Evolutionary conservation across 768 basidiomycete genomes (phyloP).

Genomic region (Trichaptum fuscoviolaceum): DNA sequence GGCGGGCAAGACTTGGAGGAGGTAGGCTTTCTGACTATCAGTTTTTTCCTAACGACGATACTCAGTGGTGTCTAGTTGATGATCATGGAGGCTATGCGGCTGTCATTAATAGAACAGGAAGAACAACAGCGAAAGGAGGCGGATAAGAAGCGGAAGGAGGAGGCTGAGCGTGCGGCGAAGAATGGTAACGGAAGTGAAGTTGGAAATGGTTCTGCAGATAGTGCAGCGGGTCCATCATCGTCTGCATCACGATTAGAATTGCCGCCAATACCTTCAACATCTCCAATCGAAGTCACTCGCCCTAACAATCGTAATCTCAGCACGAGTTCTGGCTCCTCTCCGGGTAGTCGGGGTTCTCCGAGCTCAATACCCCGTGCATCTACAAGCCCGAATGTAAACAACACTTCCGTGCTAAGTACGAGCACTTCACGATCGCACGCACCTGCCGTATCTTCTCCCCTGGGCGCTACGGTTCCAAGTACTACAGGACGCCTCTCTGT

Average conservation of each 20-base stretch:
- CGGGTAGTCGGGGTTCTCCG: background rate
- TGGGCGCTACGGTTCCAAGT: background rate
- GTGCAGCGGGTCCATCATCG: background rate
- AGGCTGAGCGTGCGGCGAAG: slow-evolving; percentile 23
- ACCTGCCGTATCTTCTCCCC: background rate
- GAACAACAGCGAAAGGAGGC: slow-evolving; percentile 80
- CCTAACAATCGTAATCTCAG: background rate
- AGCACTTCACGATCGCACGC: background rate
- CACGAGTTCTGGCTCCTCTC: background rate
- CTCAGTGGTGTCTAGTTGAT: slow-evolving; percentile 57
- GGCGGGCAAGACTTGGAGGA: slow-evolving; percentile 91
- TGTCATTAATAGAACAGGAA: slow-evolving; percentile 92
- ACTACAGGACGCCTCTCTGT: background rate
- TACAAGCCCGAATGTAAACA: background rate
- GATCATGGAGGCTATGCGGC: slow-evolving; percentile 98
- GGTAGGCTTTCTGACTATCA: slow-evolving; percentile 44
- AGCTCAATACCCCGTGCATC: background rate
- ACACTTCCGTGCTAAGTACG: background rate
- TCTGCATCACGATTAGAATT: background rate
- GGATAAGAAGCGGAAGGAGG: slow-evolving; percentile 59
- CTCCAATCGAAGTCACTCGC: background rate
- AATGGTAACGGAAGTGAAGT: background rate
- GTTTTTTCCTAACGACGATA: slow-evolving; percentile 13
- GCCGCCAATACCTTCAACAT: slow-evolving; percentile 1
- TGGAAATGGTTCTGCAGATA: background rate